Conservation (phyloP, 2,329 filamentous ascomycete species). For the Ophiocordyceps robertsii region DNA sequence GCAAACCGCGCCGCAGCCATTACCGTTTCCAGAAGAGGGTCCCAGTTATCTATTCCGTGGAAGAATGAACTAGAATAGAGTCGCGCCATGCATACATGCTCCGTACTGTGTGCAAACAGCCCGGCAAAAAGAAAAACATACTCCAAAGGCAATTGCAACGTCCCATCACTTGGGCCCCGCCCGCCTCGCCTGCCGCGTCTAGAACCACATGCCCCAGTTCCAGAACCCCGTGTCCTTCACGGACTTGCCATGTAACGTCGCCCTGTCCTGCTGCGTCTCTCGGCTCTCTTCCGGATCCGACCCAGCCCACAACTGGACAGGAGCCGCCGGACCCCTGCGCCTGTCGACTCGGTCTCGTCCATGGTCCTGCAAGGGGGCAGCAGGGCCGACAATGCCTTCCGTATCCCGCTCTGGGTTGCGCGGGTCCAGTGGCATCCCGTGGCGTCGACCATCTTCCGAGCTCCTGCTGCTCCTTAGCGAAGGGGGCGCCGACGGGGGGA, state of each 20-base stretch:
- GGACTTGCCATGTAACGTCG: neutral
- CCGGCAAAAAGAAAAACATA: neutral
- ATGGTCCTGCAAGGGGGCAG: neutral
- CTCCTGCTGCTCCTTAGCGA: neutral
- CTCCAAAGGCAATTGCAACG: too few relatives aligned
- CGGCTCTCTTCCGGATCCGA: constrained; percentile 2
- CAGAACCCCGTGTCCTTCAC: constrained; percentile 12
- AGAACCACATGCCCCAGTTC: constrained; percentile 16
- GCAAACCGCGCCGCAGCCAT: constrained; percentile 33
- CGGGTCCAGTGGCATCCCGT: neutral
- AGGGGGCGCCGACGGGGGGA: neutral
- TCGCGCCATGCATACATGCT: too few relatives aligned
- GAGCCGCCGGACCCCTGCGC: neutral
- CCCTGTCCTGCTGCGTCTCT: neutral
- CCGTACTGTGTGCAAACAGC: too few relatives aligned
- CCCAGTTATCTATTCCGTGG: constrained; percentile 30
- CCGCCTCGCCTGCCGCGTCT: neutral
- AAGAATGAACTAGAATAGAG: constrained; percentile 24
- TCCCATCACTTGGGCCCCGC: neutral
- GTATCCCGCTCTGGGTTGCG: too few relatives aligned
- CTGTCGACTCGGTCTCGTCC: neutral
- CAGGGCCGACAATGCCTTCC: too few relatives aligned
- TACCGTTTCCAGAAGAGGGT: constrained; percentile 27
- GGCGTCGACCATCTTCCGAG: neutral
- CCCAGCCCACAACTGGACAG: neutral